These are phyloP conservation scores for Globisporangium nodosum DNA, from an alignment of 352 stramenopile genomes.

Conservation along the genomic window DNA sequence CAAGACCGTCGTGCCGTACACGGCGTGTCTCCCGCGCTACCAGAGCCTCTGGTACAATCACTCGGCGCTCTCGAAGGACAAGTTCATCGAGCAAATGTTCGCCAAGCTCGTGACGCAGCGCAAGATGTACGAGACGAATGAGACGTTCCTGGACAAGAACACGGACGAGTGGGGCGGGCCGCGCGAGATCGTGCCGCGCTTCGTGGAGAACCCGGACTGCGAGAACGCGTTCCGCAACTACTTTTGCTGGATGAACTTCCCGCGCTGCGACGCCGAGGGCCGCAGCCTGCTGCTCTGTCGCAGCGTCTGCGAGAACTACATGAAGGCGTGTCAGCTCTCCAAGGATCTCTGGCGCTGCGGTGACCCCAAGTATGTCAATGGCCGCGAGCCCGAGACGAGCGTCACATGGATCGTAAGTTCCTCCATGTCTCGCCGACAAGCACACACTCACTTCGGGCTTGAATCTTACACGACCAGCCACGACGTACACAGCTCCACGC, in stretches of 20 bases:
- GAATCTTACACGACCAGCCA: slow-evolving; percentile 3
- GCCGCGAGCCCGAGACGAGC: slow-evolving; percentile 51
- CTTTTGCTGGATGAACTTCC: slow-evolving; percentile 91
- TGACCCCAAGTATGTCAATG: slow-evolving; percentile 69
- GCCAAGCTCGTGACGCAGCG: slow-evolving; percentile 53
- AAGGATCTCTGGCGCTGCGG: slow-evolving; percentile 87
- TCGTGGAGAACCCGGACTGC: slow-evolving; percentile 84
- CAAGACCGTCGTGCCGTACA: slow-evolving; percentile 63
- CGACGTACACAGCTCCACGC: slow-evolving; percentile 2
- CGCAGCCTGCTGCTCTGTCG: slow-evolving; percentile 79
- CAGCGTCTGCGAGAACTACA: slow-evolving; percentile 90
- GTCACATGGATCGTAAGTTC: slow-evolving; percentile 51
- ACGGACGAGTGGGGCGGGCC: slow-evolving; percentile 66
- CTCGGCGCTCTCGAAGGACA: slow-evolving; percentile 66
- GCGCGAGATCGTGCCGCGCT: slow-evolving; percentile 63
- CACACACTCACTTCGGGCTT: background rate
- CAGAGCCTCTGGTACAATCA: slow-evolving; percentile 78
- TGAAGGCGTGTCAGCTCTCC: slow-evolving; percentile 78
- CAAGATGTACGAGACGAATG: slow-evolving; percentile 61
- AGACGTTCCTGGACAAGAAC: slow-evolving; percentile 40
- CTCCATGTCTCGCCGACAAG: background rate
- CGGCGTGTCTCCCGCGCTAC: slow-evolving; percentile 61
- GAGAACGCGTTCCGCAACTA: slow-evolving; percentile 89
- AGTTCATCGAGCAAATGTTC: slow-evolving; percentile 63
- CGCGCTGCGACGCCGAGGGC: slow-evolving; percentile 82